Base-by-base conservation (phyloP, 257 asterid genomes). In the Ehretia macrophylla region DNA sequence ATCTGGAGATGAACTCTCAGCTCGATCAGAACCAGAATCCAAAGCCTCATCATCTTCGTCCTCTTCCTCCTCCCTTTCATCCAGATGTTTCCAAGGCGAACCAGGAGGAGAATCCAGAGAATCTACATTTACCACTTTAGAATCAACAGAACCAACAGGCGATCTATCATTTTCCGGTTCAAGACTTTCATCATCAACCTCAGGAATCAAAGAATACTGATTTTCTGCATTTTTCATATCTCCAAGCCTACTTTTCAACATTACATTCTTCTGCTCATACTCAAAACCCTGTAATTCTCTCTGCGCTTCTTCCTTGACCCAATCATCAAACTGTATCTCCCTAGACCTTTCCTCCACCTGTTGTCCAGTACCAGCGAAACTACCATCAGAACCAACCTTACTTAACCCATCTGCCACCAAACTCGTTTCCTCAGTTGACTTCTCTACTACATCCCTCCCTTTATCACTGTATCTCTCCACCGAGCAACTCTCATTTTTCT, bases 1-100 rank as follows among this genome's bases (percentile, higher is more conserved):
- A 76, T 88, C 94, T 0, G 95, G 94, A 63, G 96, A 88, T 11
- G 94, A 91, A 65, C 96, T 91, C 79, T 88, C 96, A 4, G 88
- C 94, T 32, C 82, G 56, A 69, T 77, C 88, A n/a, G 95, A 91
- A 32, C 70, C 96, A 32, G 87, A 82, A 73, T 87, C 95, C 1
- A 59, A 70, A 65, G 12, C 72, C 21, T 59, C 85, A 0, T 73
- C 87, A 4, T 52, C 94, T 0, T 79, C 83, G 0, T 58, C 80
- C 8, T 47, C 80, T 4, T 21, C 17, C 10, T 76, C 75, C 46
- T 55, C 80, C 13, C 54, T 81, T 18, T 69, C 77, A 55, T 64
- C 82, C 32, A 59, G 71, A 18, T 57, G 78, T 56, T 76, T 76
- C 78, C 77, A 75, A 27, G 81, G 80, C 16, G 80, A 75, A 32